Conservation (phyloP, 305 asterid genomes). For the Fraxinus sp. region DNA sequence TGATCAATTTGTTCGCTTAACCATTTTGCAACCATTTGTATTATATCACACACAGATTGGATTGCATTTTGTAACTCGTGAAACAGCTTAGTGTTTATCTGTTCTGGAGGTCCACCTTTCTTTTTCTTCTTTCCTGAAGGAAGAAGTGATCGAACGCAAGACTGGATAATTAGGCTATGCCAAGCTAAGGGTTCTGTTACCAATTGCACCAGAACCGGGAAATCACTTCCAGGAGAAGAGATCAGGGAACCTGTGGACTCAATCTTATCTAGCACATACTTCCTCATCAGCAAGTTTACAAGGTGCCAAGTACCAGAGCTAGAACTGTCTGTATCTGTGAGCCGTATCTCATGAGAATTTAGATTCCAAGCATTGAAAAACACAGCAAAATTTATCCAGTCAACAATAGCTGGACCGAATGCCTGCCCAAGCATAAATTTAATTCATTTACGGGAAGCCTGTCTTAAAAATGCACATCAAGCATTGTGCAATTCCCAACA, state of each 20-base stretch:
- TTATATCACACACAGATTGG: conserved; percentile 52
- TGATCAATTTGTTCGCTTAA: conserved; percentile 55
- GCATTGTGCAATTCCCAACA: neutral
- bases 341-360: conserved; percentile 49
- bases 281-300: conserved; percentile 60
- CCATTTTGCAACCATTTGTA: conserved; percentile 65
- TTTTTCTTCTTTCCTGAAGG: conserved; percentile 94
- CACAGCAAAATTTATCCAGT: conserved; percentile 82
- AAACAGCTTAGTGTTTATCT: conserved; percentile 40
- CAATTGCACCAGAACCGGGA: conserved; percentile 66
- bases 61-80: conserved; percentile 58
- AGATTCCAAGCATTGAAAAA: conserved; percentile 92
- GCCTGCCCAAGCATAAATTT: conserved; percentile 45
- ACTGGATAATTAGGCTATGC: conserved; percentile 76
- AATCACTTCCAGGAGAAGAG: conserved; percentile 73
- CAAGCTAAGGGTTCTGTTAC: conserved; percentile 89
- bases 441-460: neutral
- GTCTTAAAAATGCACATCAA: neutral
- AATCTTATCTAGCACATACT: conserved; percentile 54
- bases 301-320: conserved; percentile 57
- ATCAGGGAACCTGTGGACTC: conserved; percentile 50
- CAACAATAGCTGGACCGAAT: conserved; percentile 46
- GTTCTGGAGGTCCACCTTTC: conserved; percentile 74
- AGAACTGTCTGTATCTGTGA: conserved; percentile 31
- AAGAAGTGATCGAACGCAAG: conserved; percentile 55